phyloP scores from a whole-genome alignment of 169 alveolate species.

The Cryptosporidium tyzzeri region DNA sequence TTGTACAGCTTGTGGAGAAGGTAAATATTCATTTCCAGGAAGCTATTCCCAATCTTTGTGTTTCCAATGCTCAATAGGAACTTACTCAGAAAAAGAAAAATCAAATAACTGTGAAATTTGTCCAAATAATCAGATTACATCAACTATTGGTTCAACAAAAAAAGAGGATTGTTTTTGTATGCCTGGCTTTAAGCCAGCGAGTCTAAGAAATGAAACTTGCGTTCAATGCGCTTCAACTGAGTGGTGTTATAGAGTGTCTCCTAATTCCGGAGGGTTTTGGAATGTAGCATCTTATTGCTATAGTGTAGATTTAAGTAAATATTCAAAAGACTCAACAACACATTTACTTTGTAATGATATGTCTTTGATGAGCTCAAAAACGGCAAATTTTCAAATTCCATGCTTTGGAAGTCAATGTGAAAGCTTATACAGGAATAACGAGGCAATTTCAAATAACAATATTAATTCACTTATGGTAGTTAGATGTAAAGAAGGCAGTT shows the following conservation, averaged over 20 bases:
- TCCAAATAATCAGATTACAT: conserved; percentile 22
- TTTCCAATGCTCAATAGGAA: conserved; percentile 35
- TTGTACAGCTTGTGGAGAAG: conserved; percentile 58
- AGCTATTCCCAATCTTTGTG: conserved; percentile 45
- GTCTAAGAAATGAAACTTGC: conserved; percentile 49
- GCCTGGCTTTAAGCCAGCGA: conserved; percentile 50
- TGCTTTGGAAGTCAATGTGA: conserved; percentile 64
- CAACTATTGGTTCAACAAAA: conserved; percentile 11
- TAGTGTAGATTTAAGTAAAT: conserved; percentile 28
- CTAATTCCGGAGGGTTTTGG: conserved; percentile 69
- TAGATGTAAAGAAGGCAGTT: conserved; percentile 59
- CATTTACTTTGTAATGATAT: conserved; percentile 27
- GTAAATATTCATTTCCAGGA: conserved; percentile 60
- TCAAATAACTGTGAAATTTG: conserved; percentile 29
- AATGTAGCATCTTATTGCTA: conserved; percentile 69
- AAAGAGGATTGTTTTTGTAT: conserved; percentile 38
- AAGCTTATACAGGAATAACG: conserved; percentile 34
- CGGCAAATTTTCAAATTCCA: conserved; percentile 35
- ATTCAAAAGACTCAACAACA: conserved; percentile 16
- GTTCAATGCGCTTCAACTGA: conserved; percentile 21
- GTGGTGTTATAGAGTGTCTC: conserved; percentile 31
- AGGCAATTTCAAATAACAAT: not conserved
- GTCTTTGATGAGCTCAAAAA: not conserved
- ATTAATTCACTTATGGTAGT: conserved; percentile 3
- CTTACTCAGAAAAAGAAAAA: conserved; percentile 27